Evolutionary conservation across 352 stramenopile genomes (phyloP).

Genomic region (Globisporangium yorkense): DNA sequence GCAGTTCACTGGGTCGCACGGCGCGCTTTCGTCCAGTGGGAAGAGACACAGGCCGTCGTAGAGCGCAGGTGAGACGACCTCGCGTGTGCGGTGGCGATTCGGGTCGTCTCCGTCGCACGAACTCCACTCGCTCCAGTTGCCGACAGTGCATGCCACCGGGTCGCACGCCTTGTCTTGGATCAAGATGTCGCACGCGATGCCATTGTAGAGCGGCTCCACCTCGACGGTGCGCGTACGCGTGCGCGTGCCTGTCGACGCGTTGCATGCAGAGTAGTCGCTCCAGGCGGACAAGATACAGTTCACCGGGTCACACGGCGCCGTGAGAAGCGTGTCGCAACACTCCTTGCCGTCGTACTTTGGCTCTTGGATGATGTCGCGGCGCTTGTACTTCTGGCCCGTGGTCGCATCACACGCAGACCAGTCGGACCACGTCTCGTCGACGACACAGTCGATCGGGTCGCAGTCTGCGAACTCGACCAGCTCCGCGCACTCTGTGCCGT

Average conservation of each 20-base stretch:
- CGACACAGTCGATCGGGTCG: constrained; percentile 13
- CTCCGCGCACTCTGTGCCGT: constrained; percentile 21
- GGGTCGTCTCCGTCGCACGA: constrained; percentile 48
- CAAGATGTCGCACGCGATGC: constrained; percentile 24
- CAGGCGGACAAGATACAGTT: constrained; percentile 35
- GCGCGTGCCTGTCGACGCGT: constrained; percentile 29
- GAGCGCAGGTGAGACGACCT: constrained; percentile 23
- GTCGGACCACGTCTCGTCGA: constrained; percentile 24
- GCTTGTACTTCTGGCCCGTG: constrained; percentile 33
- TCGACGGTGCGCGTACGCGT: constrained; percentile 29
- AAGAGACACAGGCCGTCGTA: constrained; percentile 28
- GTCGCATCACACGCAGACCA: constrained; percentile 36
- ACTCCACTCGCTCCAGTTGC: constrained; percentile 41
- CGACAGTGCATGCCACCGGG: constrained; percentile 30
- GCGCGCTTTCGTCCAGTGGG: constrained; percentile 24
- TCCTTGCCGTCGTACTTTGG: constrained; percentile 26
- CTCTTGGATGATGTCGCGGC: constrained; percentile 18
- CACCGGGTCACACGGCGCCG: constrained; percentile 38
- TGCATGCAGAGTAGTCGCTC: constrained; percentile 35
- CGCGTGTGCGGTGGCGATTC: constrained; percentile 27
- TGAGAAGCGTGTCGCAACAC: constrained; percentile 23
- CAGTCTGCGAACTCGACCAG: constrained; percentile 23
- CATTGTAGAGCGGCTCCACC: constrained; percentile 30
- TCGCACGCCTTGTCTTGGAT: constrained; percentile 40
- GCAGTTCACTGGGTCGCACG: constrained; percentile 44